These are phyloP conservation scores for Thelephora aurantiotincta DNA, from an alignment of 768 basidiomycete genomes.

Conservation along the genomic window DNA sequence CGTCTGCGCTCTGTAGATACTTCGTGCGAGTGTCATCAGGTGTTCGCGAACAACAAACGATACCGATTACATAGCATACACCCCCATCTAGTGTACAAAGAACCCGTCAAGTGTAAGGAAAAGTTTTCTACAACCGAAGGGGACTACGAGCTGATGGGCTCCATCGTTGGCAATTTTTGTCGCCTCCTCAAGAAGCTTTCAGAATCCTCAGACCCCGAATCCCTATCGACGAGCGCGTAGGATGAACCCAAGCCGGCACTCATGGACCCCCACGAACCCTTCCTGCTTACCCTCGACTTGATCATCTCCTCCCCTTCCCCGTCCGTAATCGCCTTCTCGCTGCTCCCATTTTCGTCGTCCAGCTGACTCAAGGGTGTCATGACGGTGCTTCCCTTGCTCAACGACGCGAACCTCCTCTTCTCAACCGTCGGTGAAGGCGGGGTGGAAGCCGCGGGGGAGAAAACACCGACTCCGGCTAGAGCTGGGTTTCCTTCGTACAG, in stretches of 20 bases:
- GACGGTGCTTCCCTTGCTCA: background rate
- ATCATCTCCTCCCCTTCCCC: slow-evolving; percentile 4
- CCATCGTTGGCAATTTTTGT: background rate
- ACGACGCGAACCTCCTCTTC: background rate
- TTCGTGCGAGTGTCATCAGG: background rate
- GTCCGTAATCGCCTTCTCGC: background rate
- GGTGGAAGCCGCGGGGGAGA: slow-evolving; percentile 53
- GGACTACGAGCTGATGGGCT: background rate
- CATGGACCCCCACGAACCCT: slow-evolving; percentile 3
- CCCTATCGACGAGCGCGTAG: slow-evolving; percentile 12
- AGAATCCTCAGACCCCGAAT: slow-evolving; percentile 13
- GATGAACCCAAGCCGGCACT: slow-evolving; percentile 13
- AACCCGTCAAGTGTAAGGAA: background rate
- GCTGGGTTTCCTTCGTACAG: slow-evolving; percentile 22
- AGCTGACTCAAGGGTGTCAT: background rate
- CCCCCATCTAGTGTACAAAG: background rate
- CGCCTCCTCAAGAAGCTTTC: slow-evolving; percentile 10
- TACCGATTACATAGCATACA: background rate
- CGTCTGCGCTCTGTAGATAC: too few species aligned
- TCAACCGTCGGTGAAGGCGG: slow-evolving; percentile 2
- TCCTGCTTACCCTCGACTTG: slow-evolving; percentile 5
- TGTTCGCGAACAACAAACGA: background rate
- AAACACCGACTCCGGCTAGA: slow-evolving; percentile 59
- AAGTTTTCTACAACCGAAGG: background rate
- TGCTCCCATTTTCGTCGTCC: slow-evolving; percentile 1